Base-by-base conservation (phyloP, 2,329 filamentous ascomycete species). In the Mycocentrospora acerina region DNA sequence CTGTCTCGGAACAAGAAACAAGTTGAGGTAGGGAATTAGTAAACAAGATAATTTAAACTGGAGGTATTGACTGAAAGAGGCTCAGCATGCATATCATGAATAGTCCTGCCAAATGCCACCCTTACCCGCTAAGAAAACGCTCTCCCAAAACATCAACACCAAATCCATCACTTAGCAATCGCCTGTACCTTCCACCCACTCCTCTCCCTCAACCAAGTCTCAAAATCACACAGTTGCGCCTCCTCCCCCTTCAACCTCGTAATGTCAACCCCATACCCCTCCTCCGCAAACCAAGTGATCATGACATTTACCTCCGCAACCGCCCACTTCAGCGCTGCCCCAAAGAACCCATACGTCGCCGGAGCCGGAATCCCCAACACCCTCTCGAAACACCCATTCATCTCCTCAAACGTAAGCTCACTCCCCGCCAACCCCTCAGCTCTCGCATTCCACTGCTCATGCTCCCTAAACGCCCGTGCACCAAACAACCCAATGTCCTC, bases 401-500 rank as follows among this genome's bases (percentile, higher is more conserved):
- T 68, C 42, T 77, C 63, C 0, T 67, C 64, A 37, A 72, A 72
- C 0, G 70, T 74, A 24, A 80, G 53, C 32, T 77, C 73, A 46
- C 78, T 77, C 2, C 77, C 77, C 0, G 77, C 78, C 14, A 81
- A 54, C 4, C 72, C 71, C 26, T 78, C 65, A 4, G 66, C 68
- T 13, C 63, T 64, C 25, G 70, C 68, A 24, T 69, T 67, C 59
- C 70, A 80, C 32, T 69, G 55, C 1, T 71, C 57, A 2, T 72
- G 67, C 2, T 74, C 58, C 4, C 69, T 40, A 40, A 80, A 77
- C 0, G 75, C 75, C 30, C 70, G 59, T 0, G 75, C 75, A 2
- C 67, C 77, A 35, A 80, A 74, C 14, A 64, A 49, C 0, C 77
- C 78, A 40, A 80, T 79, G 45, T 81, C 78, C 10, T 64, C 69